Percentiles rank a stretch among this genome's conserved stretches.
Evolutionary conservation across 805 yeast genomes (phyloP).

Genomic region (Candida dendrica): DNA sequence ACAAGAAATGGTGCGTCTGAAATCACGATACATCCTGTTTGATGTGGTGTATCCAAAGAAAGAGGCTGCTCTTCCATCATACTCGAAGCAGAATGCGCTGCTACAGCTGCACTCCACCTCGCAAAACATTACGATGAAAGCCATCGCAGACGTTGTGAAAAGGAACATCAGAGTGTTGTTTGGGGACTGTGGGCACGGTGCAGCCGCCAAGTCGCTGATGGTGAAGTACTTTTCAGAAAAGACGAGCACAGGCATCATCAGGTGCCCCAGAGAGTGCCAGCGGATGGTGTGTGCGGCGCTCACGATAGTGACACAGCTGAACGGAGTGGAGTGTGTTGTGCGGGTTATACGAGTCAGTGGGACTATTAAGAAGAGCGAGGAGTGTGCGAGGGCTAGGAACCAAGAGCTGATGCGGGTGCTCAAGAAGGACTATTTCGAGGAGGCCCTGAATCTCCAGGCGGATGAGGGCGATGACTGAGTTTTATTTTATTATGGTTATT

Average conservation of each 20-base stretch:
- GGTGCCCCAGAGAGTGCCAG: conserved; percentile 63
- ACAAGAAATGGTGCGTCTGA: conserved; percentile 77
- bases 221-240: conserved; percentile 74
- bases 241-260: conserved; percentile 78
- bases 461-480: conserved; percentile 4
- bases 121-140: conserved; percentile 37
- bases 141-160: conserved; percentile 47
- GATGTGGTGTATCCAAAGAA: conserved; percentile 62
- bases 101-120: conserved; percentile 45
- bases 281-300: conserved; percentile 64
- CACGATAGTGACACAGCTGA: conserved; percentile 44
- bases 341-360: conserved; percentile 73
- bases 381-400: conserved; percentile 50
- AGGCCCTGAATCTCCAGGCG: conserved; percentile 2
- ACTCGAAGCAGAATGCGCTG: conserved; percentile 31
- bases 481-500: background rate
- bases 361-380: conserved; percentile 79
- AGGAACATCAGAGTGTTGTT: conserved; percentile 52
- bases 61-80: conserved; percentile 5
- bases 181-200: conserved; percentile 76
- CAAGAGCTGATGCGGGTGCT: conserved; percentile 19
- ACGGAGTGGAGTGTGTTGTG: conserved; percentile 39
- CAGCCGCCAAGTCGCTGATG: conserved; percentile 48
- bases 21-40: conserved; percentile 77
- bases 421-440: conserved; percentile 6